A percentile compares a stretch with the other conserved stretches of the same genome.
These are phyloP conservation scores for Populus deltoides DNA, from an alignment of 345 rosid genomes.

Conservation along the genomic window DNA sequence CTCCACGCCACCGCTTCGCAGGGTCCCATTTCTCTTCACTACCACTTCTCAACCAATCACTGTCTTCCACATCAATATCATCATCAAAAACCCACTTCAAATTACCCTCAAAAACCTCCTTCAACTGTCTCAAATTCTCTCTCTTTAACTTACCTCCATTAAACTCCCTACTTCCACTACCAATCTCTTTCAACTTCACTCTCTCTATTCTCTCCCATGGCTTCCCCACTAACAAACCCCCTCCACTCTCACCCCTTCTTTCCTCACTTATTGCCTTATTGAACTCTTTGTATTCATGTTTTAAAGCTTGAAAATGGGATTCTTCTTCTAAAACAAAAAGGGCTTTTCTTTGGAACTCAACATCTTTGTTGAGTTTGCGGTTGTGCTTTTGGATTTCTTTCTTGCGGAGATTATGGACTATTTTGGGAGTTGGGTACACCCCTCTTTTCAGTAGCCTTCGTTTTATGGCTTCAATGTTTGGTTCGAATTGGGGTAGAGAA, in stretches of 20 bases:
- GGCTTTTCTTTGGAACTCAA: constrained; percentile 26
- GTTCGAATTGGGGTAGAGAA: constrained; percentile 48
- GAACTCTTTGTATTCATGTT: constrained; percentile 65
- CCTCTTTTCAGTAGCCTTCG: constrained; percentile 51
- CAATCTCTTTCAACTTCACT: constrained; percentile 54
- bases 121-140: constrained; percentile 62
- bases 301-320: constrained; percentile 45
- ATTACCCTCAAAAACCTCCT: constrained; percentile 65
- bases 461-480: constrained; percentile 55
- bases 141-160: constrained; percentile 41
- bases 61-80: constrained; percentile 55
- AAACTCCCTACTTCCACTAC: constrained; percentile 41
- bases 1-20: constrained; percentile 53
- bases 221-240: constrained; percentile 50
- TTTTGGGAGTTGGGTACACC: constrained; percentile 69
- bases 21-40: constrained; percentile 37
- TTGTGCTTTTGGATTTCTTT: constrained; percentile 75
- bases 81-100: constrained; percentile 83
- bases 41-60: constrained; percentile 20
- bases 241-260: constrained; percentile 3
- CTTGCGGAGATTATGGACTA: constrained; percentile 63
- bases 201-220: constrained; percentile 90
- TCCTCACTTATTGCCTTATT: constrained; percentile 35
- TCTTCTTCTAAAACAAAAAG: constrained; percentile 46
- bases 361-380: constrained; percentile 50